Conservation (phyloP, 495 filamentous ascomycete genomes). For the Massariosphaeria phaeospora region DNA sequence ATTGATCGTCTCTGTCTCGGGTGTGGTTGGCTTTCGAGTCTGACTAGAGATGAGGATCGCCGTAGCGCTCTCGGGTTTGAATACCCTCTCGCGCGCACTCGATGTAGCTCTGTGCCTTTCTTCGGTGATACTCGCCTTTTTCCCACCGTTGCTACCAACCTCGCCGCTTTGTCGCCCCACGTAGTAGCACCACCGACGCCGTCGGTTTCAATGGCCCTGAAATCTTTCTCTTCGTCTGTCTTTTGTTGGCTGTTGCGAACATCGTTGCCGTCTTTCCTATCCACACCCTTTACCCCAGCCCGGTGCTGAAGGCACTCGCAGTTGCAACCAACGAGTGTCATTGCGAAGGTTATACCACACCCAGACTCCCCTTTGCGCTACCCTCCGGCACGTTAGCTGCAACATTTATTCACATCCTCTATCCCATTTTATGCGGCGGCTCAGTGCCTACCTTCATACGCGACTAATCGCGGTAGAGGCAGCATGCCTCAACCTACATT, state of each 20-base stretch:
- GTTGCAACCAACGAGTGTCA: too few species aligned
- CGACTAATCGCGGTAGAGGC: too few species aligned
- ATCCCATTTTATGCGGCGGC: too few species aligned
- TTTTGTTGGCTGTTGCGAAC: constrained; percentile 2
- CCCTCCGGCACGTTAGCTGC: too few species aligned
- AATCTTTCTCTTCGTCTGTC: neutral
- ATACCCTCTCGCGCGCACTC: neutral
- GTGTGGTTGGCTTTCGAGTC: neutral
- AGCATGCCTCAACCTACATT: constrained; percentile 22
- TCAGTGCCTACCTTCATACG: too few species aligned
- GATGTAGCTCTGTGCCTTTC: neutral
- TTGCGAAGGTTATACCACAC: too few species aligned
- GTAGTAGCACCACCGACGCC: constrained; percentile 5
- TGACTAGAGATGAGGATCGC: constrained; percentile 26
- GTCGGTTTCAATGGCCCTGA: constrained; percentile 13
- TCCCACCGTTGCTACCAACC: neutral
- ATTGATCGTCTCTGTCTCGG: too few species aligned
- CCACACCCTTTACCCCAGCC: neutral
- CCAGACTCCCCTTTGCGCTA: too few species aligned
- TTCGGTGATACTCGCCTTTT: constrained; percentile 4
- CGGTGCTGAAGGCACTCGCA: too few species aligned
- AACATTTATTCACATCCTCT: too few species aligned
- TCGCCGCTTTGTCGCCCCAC: constrained; percentile 2
- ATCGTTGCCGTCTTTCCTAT: neutral
- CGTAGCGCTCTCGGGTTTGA: constrained; percentile 9